Evolutionary conservation across 1,284 basidiomycete genomes (phyloP).

Genomic region (Cryptococcus depauperatus): DNA sequence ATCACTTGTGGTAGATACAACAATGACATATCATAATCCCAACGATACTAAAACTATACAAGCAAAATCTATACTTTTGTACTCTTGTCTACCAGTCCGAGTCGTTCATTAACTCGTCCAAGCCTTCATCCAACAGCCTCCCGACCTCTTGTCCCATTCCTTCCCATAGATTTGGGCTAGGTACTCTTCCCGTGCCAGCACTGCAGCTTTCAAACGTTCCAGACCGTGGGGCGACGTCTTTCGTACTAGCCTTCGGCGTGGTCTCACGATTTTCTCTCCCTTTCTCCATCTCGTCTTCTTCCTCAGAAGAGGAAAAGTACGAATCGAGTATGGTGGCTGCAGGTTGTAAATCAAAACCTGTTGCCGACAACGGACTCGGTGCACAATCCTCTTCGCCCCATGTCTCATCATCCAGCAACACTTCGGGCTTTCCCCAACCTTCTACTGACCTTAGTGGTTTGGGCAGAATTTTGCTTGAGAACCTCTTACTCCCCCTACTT

Average conservation of each 20-base stretch:
- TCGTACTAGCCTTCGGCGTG: background rate
- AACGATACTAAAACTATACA: background rate
- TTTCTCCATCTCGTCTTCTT: background rate
- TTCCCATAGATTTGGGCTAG: constrained; percentile 8
- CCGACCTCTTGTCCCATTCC: background rate
- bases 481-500: background rate
- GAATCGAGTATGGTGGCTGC: background rate
- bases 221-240: too few species aligned
- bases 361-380: background rate
- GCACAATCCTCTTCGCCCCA: background rate
- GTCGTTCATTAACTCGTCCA: constrained; percentile 2
- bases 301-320: background rate
- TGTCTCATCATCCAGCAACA: constrained; percentile 24
- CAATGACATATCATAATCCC: background rate
- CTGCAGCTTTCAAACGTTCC: too few species aligned
- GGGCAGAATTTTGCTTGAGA: constrained; percentile 5
- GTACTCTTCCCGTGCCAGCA: constrained; percentile 2
- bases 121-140: constrained; percentile 11
- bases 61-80: background rate
- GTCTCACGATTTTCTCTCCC: background rate
- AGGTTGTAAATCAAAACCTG: too few species aligned
- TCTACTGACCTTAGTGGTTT: constrained; percentile 20
- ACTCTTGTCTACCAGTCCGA: background rate
- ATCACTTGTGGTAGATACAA: background rate
- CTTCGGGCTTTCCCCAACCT: constrained; percentile 35